Evolutionary conservation across 192 early-diverging fungal genomes (phyloP), one percentile per base, ranked within the genome.

Genomic region (Thamnidium elegans): DNA sequence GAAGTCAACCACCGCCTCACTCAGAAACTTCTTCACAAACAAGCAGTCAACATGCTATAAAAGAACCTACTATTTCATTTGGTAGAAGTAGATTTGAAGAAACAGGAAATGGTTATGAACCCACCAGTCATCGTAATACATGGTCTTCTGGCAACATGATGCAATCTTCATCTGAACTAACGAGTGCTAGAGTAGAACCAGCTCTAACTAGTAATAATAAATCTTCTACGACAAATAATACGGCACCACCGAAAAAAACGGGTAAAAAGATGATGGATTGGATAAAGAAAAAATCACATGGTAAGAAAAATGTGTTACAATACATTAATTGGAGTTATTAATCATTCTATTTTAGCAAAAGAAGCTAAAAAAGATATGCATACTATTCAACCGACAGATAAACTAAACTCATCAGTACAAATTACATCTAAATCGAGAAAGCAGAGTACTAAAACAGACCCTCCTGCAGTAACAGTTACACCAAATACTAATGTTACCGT

Each of bases 201-300:
- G 36, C 26, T 1, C 26, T 39, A 1, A 39, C 9, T 3, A 39
- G 36, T 39, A 39, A 10, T 36, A 36, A 36, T 39, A 39, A 39
- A 6, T 39, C 36, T 9, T 9, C 36, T 39, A 39, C 36, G 4
- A 10, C 36, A 3, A 34, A 11, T 4, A 39, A 13, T 30, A 11
- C 39, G 5, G 9, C 14, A 11, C 0, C 17, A 15, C 32, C 46
- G 51, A 68, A 53, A 30, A 52, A 31, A 19, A 31, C 68, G 4
- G 84, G 79, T 0, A 75, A 76, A 51, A 81, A 82, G 6, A 73
- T 85, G 30, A 78, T 81, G 65, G 80, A 76, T 65, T 85, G 84
- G 84, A 75, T 85, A 45, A 76, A 79, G 19, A 75, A 79, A 56
- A 61, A 68, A 46, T 65, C 63, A 46, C 48, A 23, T 32, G 61